These are phyloP conservation scores for Volvariella volvacea DNA, from an alignment of 1,284 basidiomycete genomes.

Conservation along the genomic window DNA sequence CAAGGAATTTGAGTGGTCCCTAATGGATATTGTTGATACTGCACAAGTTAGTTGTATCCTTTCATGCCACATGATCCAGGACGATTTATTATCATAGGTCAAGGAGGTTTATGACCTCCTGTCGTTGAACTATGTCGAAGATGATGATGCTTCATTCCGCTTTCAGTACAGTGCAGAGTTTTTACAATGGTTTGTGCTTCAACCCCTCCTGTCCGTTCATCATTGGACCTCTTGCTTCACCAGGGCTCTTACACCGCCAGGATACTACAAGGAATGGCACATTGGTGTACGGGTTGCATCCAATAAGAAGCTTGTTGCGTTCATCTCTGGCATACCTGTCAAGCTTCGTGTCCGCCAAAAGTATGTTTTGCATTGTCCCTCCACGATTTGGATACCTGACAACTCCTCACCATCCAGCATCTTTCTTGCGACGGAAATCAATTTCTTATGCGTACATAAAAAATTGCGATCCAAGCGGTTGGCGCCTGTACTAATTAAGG, in stretches of 20 bases:
- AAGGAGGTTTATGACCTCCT: constrained; percentile 92
- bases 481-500: constrained; percentile 96
- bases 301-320: constrained; percentile 93
- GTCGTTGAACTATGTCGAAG: constrained; percentile 94
- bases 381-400: constrained; percentile 3
- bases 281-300: constrained; percentile 89
- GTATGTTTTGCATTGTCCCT: constrained; percentile 39
- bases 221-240: constrained; percentile 4
- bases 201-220: constrained; percentile 2
- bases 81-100: constrained; percentile 39
- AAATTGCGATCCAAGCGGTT: constrained; percentile 94
- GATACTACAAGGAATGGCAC: constrained; percentile 93
- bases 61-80: too few species aligned
- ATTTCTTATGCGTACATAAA: constrained; percentile 98
- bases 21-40: constrained; percentile 75
- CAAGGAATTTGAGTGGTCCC: constrained; percentile 91
- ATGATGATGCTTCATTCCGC: constrained; percentile 91
- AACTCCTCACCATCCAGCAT: constrained; percentile 34
- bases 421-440: constrained; percentile 84
- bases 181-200: constrained; percentile 70
- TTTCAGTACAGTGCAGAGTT: constrained; percentile 97
- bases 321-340: constrained; percentile 94
- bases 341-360: constrained; percentile 72
- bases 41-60: constrained; percentile 56
- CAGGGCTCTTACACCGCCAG: constrained; percentile 93